These are phyloP conservation scores for Fusarium clavum DNA, from an alignment of 2,329 filamentous ascomycete species.

Conservation along the genomic window DNA sequence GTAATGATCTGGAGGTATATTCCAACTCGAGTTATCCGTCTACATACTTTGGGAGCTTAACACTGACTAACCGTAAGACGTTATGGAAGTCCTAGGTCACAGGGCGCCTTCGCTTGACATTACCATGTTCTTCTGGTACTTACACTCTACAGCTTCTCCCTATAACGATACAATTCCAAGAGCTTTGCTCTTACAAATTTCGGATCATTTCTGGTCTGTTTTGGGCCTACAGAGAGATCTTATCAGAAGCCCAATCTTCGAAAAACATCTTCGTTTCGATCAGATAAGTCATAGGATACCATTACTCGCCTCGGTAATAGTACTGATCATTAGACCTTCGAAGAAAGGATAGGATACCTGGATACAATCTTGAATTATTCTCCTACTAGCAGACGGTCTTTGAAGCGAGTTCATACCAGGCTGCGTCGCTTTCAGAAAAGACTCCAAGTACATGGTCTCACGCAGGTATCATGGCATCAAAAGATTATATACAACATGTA, in stretches of 20 bases:
- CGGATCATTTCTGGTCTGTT: not conserved
- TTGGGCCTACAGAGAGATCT: too few species aligned
- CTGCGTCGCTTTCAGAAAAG: not conserved
- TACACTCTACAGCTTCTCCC: not conserved
- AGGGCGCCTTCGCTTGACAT: not conserved
- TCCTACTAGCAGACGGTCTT: not conserved
- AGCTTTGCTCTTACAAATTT: not conserved
- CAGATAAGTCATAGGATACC: not conserved
- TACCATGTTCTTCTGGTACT: not conserved
- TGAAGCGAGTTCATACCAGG: not conserved
- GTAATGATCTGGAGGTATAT: not conserved
- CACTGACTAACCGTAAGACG: not conserved
- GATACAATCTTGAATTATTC: not conserved
- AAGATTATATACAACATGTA: not conserved
- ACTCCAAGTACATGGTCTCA: not conserved
- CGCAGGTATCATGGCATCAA: not conserved
- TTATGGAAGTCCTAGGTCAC: not conserved
- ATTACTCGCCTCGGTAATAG: too few species aligned
- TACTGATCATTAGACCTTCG: not conserved
- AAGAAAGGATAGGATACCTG: not conserved
- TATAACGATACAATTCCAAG: not conserved
- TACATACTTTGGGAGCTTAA: too few species aligned
- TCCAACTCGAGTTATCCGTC: not conserved
- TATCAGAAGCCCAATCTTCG: not conserved
- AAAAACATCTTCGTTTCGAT: not conserved